These are phyloP conservation scores for Gossypium turneri DNA, from an alignment of 345 rosid species.

Conservation along the genomic window DNA sequence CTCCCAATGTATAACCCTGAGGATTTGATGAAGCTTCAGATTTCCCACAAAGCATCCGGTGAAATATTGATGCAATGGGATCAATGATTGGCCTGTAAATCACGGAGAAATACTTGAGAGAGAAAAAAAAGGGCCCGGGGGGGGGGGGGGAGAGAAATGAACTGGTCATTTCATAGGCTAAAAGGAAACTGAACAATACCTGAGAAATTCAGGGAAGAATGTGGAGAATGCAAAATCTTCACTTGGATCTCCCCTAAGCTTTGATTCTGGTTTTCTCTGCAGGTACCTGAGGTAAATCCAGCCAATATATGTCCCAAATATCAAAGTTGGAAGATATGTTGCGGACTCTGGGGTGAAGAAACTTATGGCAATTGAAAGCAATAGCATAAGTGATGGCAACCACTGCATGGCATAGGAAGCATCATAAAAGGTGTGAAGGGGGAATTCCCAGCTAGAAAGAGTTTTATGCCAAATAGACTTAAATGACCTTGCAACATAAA, in stretches of 20 bases:
- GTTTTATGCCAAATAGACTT: not conserved
- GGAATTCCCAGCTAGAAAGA: conserved; percentile 15
- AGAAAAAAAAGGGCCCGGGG: not conserved
- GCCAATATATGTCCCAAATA: conserved; percentile 85
- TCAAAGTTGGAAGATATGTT: conserved; percentile 78
- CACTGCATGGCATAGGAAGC: conserved; percentile 54
- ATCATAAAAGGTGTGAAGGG: conserved; percentile 19
- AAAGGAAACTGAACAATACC: conserved; percentile 36
- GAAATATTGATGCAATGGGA: conserved; percentile 75
- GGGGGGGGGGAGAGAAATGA: not conserved
- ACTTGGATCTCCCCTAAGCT: conserved; percentile 87
- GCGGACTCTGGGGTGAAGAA: conserved; percentile 69
- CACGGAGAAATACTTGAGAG: conserved; percentile 2
- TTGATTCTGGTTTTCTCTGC: conserved; percentile 82
- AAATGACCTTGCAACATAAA: not conserved
- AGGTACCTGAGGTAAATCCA: conserved; percentile 93
- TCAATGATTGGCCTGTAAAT: conserved; percentile 72
- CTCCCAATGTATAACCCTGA: conserved; percentile 50
- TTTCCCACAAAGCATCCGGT: conserved; percentile 81
- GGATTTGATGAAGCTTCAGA: conserved; percentile 41
- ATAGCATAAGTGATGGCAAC: conserved; percentile 74
- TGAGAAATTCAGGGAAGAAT: conserved; percentile 84
- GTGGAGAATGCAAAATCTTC: conserved; percentile 91
- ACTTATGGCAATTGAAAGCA: conserved; percentile 65
- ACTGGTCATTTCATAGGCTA: not conserved